Conservation (phyloP, 371 early-diverging fungal species). For the Smittium mucronatum region DNA sequence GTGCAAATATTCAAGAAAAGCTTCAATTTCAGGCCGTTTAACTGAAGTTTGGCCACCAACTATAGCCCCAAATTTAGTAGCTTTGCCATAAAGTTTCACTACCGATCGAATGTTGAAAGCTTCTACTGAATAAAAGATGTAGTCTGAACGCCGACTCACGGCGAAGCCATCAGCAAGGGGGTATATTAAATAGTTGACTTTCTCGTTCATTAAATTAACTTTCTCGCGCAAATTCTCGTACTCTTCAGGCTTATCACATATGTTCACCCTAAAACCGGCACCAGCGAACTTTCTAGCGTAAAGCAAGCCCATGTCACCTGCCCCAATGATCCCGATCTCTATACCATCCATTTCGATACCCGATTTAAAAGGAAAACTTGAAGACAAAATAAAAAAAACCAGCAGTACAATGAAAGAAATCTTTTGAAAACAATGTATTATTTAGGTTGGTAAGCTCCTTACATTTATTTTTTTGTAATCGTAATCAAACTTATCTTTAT, state of each 20-base stretch:
- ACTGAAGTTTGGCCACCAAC: conserved; percentile 83
- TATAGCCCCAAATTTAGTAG: conserved; percentile 77
- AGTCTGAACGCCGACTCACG: conserved; percentile 72
- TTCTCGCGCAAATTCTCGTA: conserved; percentile 41
- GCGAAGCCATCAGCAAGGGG: conserved; percentile 69
- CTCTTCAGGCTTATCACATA: conserved; percentile 55
- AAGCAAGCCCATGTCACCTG: conserved; percentile 90
- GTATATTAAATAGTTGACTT: conserved; percentile 40
- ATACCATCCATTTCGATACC: conserved; percentile 20
- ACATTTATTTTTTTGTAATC: too few species aligned
- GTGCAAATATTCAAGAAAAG: conserved; percentile 75
- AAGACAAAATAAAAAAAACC: too few species aligned
- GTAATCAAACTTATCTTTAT: too few species aligned
- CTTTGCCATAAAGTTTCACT: conserved; percentile 72
- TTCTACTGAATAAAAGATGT: conserved; percentile 88
- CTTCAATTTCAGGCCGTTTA: conserved; percentile 81
- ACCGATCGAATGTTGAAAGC: conserved; percentile 73
- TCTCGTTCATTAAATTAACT: conserved; percentile 3
- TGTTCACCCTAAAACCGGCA: conserved; percentile 72
- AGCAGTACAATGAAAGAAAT: too few species aligned
- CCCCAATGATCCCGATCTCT: conserved; percentile 65
- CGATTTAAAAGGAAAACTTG: too few species aligned
- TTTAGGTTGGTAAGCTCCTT: too few species aligned
- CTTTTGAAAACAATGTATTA: too few species aligned
- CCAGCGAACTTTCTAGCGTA: conserved; percentile 58